Percentiles rank a stretch among this genome's conserved stretches.
Conservation (phyloP, 129 eudicot genomes). For the Scalesia atractyloides region DNA sequence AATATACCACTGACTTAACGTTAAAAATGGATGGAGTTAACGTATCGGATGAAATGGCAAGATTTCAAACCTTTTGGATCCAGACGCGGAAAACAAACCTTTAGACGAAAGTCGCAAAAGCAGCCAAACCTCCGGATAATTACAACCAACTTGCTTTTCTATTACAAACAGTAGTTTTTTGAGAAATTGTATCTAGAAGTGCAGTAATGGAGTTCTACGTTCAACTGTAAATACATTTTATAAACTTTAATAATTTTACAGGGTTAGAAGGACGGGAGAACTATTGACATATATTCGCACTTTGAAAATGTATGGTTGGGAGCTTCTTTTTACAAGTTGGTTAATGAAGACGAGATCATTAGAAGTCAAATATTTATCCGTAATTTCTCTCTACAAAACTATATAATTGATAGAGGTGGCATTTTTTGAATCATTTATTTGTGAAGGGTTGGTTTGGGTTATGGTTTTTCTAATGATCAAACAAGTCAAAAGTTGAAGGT, state of each 20-base stretch:
- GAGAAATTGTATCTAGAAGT: not conserved
- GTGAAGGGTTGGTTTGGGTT: not conserved
- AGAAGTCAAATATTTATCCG: slow-evolving; percentile 76
- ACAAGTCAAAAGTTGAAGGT: not conserved
- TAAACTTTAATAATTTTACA: slow-evolving; percentile 35
- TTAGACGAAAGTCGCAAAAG: too few relatives aligned
- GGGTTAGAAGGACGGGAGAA: slow-evolving; percentile 88
- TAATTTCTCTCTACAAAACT: slow-evolving; percentile 26
- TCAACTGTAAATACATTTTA: not conserved
- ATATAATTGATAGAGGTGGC: slow-evolving; percentile 6
- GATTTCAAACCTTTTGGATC: too few relatives aligned
- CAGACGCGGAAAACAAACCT: too few relatives aligned
- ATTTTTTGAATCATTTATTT: not conserved
- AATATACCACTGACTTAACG: too few relatives aligned
- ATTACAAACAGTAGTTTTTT: not conserved
- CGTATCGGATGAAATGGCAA: too few relatives aligned
- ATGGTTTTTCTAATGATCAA: not conserved
- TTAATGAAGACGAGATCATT: slow-evolving; percentile 83
- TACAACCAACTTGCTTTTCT: not conserved
- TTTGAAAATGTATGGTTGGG: slow-evolving; percentile 98
- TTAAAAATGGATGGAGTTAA: too few relatives aligned
- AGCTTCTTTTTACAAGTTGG: slow-evolving; percentile 79
- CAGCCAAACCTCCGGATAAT: not conserved
- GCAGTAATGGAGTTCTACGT: not conserved
- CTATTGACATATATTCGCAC: slow-evolving; percentile 76